phyloP scores from a whole-genome alignment of 345 rosid genomes.

The Populus ilicifolia region DNA sequence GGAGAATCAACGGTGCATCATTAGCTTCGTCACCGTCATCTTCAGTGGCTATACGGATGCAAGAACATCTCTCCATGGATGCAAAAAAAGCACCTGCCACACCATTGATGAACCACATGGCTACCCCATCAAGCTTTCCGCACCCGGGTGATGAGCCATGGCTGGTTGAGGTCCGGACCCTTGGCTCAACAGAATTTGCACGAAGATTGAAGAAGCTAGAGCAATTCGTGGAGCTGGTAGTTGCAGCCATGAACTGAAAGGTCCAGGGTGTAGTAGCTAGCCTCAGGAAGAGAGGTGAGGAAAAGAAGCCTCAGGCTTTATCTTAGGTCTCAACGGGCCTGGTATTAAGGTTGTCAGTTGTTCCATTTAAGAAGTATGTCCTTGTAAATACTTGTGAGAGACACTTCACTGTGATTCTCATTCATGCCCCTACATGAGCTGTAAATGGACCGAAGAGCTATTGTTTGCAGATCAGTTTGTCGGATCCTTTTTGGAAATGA shows the following conservation, averaged over 20 bases:
- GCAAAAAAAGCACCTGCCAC: constrained; percentile 54
- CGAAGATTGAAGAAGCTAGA: constrained; percentile 33
- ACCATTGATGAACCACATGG: constrained; percentile 60
- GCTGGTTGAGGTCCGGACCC: constrained; percentile 24
- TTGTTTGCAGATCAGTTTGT: neutral
- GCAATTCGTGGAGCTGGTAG: constrained; percentile 31
- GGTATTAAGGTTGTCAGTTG: neutral
- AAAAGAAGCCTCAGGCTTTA: neutral
- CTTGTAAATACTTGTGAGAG: neutral
- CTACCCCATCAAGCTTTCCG: constrained; percentile 56
- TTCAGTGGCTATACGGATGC: constrained; percentile 53
- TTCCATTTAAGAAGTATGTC: neutral
- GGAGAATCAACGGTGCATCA: constrained; percentile 49
- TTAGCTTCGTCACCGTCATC: constrained; percentile 51
- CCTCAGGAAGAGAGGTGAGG: neutral
- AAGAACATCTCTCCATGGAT: constrained; percentile 55
- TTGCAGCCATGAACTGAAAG: constrained; percentile 35
- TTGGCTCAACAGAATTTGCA: constrained; percentile 24
- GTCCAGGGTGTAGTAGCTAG: neutral
- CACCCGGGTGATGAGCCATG: constrained; percentile 37
- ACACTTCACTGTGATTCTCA: neutral
- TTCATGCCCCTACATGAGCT: neutral
- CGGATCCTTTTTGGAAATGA: neutral
- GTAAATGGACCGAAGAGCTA: neutral
- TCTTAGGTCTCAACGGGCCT: neutral